A percentile compares a stretch with the other conserved stretches of the same genome.
Conservation (phyloP, 768 basidiomycete genomes). For the Tricholomella constricta region DNA sequence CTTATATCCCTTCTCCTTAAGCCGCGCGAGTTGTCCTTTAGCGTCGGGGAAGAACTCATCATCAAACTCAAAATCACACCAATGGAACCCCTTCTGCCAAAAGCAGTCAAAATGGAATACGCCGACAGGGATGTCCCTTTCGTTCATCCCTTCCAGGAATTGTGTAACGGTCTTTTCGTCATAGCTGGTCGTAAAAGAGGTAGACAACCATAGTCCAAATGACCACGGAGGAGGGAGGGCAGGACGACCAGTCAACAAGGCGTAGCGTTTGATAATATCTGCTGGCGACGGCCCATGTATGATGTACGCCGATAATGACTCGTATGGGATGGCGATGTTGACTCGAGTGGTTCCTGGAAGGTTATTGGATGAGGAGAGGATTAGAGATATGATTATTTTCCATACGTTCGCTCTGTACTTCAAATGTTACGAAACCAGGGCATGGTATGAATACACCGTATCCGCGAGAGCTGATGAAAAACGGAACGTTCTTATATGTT, state of each 20-base stretch:
- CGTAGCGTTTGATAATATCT: constrained; percentile 34
- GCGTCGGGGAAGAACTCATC: constrained; percentile 48
- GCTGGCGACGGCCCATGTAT: constrained; percentile 40
- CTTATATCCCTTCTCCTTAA: constrained; percentile 41
- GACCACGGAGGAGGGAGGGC: constrained; percentile 50
- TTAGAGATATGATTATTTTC: constrained; percentile 21
- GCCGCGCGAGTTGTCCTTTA: constrained; percentile 35
- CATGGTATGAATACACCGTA: constrained; percentile 51
- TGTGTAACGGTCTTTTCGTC: constrained; percentile 44
- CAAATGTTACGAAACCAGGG: constrained; percentile 48
- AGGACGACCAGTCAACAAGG: constrained; percentile 39
- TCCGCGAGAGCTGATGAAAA: constrained; percentile 40
- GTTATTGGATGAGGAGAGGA: neutral
- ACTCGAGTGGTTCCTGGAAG: constrained; percentile 25
- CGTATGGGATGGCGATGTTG: constrained; percentile 40
- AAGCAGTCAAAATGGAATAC: constrained; percentile 54
- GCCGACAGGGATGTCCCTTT: constrained; percentile 37
- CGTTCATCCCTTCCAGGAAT: constrained; percentile 47
- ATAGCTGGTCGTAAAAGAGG: constrained; percentile 49
- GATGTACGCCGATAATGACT: constrained; percentile 39
- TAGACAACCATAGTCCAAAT: constrained; percentile 50
- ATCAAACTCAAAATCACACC: constrained; percentile 48
- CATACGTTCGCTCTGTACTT: constrained; percentile 43
- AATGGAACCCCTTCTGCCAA: constrained; percentile 38
- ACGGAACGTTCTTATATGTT: constrained; percentile 39